Percentiles rank a stretch among this genome's conserved stretches.
Evolutionary conservation across 2,329 filamentous ascomycete genomes (phyloP).

Genomic region (Pyrenochaeta sp.): DNA sequence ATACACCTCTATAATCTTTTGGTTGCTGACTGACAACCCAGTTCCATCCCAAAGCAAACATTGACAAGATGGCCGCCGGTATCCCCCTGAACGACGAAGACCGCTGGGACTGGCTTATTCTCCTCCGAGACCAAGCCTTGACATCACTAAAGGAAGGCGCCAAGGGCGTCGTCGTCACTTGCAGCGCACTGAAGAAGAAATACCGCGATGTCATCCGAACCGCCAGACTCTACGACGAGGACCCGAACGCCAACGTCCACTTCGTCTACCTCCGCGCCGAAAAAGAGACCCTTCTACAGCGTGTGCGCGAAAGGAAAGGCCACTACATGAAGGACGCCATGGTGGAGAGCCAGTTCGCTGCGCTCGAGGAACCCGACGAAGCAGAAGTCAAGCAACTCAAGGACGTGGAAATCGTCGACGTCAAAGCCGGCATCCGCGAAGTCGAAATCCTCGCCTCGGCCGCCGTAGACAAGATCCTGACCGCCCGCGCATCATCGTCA

Average conservation of each 20-base stretch:
- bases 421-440: slow-evolving; percentile 50
- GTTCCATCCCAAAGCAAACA: slow-evolving; percentile 60
- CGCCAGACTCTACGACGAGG: slow-evolving; percentile 57
- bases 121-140: slow-evolving; percentile 56
- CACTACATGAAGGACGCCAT: slow-evolving; percentile 98
- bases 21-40: slow-evolving; percentile 26
- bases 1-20: neutral
- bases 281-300: slow-evolving; percentile 75
- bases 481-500: no score
- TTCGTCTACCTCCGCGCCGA: slow-evolving; percentile 89
- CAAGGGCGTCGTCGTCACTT: slow-evolving; percentile 85
- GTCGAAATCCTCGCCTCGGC: slow-evolving; percentile 50
- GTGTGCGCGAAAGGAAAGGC: slow-evolving; percentile 76
- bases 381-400: slow-evolving; percentile 64
- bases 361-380: slow-evolving; percentile 78
- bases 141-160: slow-evolving; percentile 42
- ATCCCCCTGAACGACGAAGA: slow-evolving; percentile 89
- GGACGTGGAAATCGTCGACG: slow-evolving; percentile 57
- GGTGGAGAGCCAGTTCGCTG: slow-evolving; percentile 90
- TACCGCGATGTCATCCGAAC: slow-evolving; percentile 77
- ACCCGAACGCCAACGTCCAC: slow-evolving; percentile 66
- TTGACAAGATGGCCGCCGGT: slow-evolving; percentile 86
- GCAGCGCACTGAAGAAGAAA: slow-evolving; percentile 94
- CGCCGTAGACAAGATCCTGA: slow-evolving; percentile 47
- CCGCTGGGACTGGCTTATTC: slow-evolving; percentile 92